Evolutionary conservation across 2,329 filamentous ascomycete genomes (phyloP), one percentile per base, ranked within the genome.

Genomic region (Escovopsis sp.): DNA sequence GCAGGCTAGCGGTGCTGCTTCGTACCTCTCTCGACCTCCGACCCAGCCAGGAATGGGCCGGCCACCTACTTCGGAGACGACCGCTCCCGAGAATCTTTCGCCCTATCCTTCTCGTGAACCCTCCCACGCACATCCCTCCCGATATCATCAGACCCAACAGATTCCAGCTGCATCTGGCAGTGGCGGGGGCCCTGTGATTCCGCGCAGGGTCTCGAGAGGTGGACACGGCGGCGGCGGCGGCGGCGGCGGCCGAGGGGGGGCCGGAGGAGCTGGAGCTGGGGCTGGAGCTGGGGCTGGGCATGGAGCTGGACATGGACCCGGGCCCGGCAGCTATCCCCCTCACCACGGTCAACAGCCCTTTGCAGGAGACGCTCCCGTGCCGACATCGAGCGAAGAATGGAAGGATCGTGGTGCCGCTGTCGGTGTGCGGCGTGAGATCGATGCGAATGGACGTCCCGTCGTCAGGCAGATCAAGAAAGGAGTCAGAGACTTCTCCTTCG

Each of bases 401-500:
- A 85, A 94, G 62, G 89, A 98, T 36, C 80, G 82, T 47, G 91
- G 91, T 36, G 89, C 91, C n/a, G 87, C 89, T 2, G 78, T 93
- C 26, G 80, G 80, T 15, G 73, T 88, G 41, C 76, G 83, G 45
- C 80, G 85, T 57, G 88, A 95, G 57, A 72, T 87, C 26, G 91
- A 96, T 60, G 76, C 83, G 28, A 85, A 80, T 50, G 91, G 91
- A 18, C 83, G 85, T 51, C 78, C 85, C 3, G 72, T 94, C 8
- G 73, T 86, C 48, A 80, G 85, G 47, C 80, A 85, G 45, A 81
- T 96, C 42, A 96, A 96, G 62, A 98, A 98, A 59, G 91, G 91
- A 2, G 91, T 98, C 37, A 85, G 91, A 51, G 91, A 98, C 65
- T 98, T 98, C 62, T 82, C 81, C 33, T 98, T 98, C 63, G 88